phyloP scores from a whole-genome alignment of 176 grass and related monocot species.

The Paspalum notatum region DNA sequence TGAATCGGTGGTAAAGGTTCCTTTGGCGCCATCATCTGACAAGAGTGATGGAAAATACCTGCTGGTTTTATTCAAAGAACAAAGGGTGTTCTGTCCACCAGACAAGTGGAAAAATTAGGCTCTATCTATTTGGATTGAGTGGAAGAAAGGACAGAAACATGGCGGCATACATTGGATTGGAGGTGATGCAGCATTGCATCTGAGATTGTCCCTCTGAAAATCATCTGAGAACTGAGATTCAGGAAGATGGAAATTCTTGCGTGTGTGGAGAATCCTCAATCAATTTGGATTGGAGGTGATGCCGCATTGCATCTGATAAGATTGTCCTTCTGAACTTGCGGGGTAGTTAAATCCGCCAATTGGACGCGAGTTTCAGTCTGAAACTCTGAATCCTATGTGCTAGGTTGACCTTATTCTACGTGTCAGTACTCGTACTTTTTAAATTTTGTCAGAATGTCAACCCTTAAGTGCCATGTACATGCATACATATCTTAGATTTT shows the following conservation, averaged over 20 bases:
- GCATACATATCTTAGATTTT: not conserved
- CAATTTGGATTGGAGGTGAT: not conserved
- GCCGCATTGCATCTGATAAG: constrained; percentile 8
- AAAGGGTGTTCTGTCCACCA: constrained; percentile 4
- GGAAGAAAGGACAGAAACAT: constrained; percentile 14
- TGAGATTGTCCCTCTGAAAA: constrained; percentile 7
- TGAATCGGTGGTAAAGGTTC: constrained; percentile 35
- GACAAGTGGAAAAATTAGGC: constrained; percentile 20
- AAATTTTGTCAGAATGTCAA: no score
- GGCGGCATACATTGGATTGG: constrained; percentile 11
- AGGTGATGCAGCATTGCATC: not conserved
- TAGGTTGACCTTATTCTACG: not conserved
- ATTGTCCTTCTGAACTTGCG: not conserved
- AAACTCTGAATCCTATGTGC: not conserved
- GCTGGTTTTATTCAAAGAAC: constrained; percentile 22
- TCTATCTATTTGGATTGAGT: not conserved
- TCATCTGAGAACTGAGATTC: no score
- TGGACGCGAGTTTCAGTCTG: not conserved
- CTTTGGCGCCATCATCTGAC: constrained; percentile 34
- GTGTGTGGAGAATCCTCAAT: no score
- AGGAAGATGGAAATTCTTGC: no score
- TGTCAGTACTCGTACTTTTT: no score
- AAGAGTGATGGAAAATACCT: constrained; percentile 23
- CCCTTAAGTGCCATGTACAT: no score
- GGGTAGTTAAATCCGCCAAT: not conserved